These are phyloP conservation scores for Phytophthora litchii DNA, from an alignment of 352 stramenopile genomes.

Conservation along the genomic window DNA sequence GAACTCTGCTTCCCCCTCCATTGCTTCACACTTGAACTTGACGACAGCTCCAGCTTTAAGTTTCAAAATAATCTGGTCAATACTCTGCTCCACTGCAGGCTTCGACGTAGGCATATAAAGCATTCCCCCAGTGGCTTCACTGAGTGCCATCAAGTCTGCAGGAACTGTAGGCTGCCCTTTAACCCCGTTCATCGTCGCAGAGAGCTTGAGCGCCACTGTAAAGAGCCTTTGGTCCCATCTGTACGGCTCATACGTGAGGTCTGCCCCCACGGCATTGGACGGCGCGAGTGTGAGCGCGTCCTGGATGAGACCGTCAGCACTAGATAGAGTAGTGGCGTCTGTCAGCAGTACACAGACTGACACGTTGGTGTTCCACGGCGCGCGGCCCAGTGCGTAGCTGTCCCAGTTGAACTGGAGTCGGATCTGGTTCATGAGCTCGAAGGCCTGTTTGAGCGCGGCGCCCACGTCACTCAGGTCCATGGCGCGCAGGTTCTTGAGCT, in stretches of 20 bases:
- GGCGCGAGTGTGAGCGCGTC: slow-evolving; percentile 77
- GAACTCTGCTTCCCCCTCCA: slow-evolving; percentile 56
- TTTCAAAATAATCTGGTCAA: slow-evolving; percentile 85
- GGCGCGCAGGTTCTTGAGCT: slow-evolving; percentile 86
- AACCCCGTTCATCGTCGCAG: slow-evolving; percentile 55
- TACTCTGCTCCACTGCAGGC: slow-evolving; percentile 78
- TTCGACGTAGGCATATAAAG: slow-evolving; percentile 87
- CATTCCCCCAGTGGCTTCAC: slow-evolving; percentile 83
- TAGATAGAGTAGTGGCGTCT: slow-evolving; percentile 77
- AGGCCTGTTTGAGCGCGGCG: slow-evolving; percentile 72
- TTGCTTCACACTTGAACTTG: slow-evolving; percentile 76
- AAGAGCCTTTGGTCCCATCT: slow-evolving; percentile 88
- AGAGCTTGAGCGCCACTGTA: slow-evolving; percentile 84
- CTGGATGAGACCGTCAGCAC: slow-evolving; percentile 70
- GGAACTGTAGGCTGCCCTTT: slow-evolving; percentile 58
- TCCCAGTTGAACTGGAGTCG: slow-evolving; percentile 89
- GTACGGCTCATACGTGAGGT: slow-evolving; percentile 84
- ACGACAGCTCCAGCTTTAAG: slow-evolving; percentile 84
- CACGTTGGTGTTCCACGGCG: slow-evolving; percentile 87
- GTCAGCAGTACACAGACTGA: slow-evolving; percentile 82
- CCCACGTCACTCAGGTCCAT: slow-evolving; percentile 84
- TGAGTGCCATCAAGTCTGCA: slow-evolving; percentile 86
- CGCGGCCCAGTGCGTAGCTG: slow-evolving; percentile 80
- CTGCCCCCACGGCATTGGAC: slow-evolving; percentile 65
- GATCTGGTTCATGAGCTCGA: slow-evolving; percentile 91